Evolutionary conservation across 306 rosid species (phyloP), one percentile per base, ranked within the genome.

Genomic region (Dryas octopetala): DNA sequence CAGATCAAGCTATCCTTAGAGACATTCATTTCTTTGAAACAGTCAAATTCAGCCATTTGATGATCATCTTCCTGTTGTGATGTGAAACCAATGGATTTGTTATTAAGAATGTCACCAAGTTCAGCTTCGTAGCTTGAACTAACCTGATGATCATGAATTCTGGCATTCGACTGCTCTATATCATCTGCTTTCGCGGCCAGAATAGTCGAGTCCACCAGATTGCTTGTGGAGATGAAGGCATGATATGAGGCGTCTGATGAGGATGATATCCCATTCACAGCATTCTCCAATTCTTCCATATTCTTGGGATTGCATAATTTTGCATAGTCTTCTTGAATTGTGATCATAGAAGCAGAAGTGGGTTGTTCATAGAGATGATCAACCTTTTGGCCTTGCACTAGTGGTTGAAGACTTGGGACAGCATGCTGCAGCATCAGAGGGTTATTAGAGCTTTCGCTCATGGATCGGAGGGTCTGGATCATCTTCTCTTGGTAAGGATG

Each of bases 401-500:
- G 47, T 12, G 51, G 38, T 6, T 75, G 80, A 67, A 73, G 76
- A 49, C 32, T 76, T 17, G 75, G 55, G 26, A 79, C 65, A 67
- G 73, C 47, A 64, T 70, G 82, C 48, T 76, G 85, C 81, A 67
- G 72, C 83, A 79, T 63, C 76, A 79, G 5, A 76, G 84, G 83
- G 76, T 73, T 74, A 73, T 50, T 62, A 68, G 82, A 67, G 77
- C 23, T 85, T 17, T 68, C 66, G 55, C 76, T 83, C 60, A 85
- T 70, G 69, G 89, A 76, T 76, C 86, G 91, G 40, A 87, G 78
- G 72, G 53, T 80, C 12, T 86, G 95, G 71, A 88, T 77, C 79
- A 87, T 71, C 62, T 95, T 95, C 81, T 89, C 91, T 63, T 92
- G 98, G 52, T 80, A 75, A 49, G 97, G 96, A 60, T 88, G 99